Percentiles rank a stretch among this genome's conserved stretches.
phyloP scores from a whole-genome alignment of 2,329 filamentous ascomycete genomes.

The Onygenales sp. region DNA sequence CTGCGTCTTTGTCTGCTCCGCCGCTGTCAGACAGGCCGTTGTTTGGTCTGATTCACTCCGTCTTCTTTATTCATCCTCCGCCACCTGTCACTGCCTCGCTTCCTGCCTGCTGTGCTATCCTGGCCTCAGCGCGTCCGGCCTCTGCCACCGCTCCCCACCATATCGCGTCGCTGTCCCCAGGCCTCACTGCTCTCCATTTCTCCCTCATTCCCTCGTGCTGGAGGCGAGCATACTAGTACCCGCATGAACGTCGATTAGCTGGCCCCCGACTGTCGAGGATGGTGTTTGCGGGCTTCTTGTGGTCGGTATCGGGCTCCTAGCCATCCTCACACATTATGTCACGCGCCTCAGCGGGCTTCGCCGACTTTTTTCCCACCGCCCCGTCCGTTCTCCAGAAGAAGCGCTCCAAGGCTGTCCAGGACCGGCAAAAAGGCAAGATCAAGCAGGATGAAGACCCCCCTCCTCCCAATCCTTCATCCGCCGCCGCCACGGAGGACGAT shows the following conservation, averaged over 20 bases:
- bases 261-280: slow-evolving; percentile 23
- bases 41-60: too few relatives aligned
- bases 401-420: slow-evolving; percentile 41
- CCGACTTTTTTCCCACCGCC: slow-evolving; percentile 76
- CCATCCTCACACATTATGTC: slow-evolving; percentile 57
- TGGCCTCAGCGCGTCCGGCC: not conserved
- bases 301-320: slow-evolving; percentile 30
- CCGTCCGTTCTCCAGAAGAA: slow-evolving; percentile 51
- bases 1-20: too few relatives aligned
- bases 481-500: slow-evolving; percentile 7
- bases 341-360: slow-evolving; percentile 72
- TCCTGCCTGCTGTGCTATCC: not conserved
- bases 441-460: slow-evolving; percentile 14
- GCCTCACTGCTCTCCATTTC: not conserved
- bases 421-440: slow-evolving; percentile 52
- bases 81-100: too few relatives aligned
- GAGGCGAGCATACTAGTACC: not conserved
- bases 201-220: not conserved
- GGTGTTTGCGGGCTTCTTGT: slow-evolving; percentile 26
- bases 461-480: slow-evolving; percentile 2
- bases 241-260: slow-evolving; percentile 1
- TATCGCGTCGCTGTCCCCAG: not conserved
- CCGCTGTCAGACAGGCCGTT: too few relatives aligned
- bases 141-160: not conserved
- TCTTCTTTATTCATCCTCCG: too few relatives aligned